Conservation (phyloP, 2,329 filamentous ascomycete genomes). For the Penicillium sp. region DNA sequence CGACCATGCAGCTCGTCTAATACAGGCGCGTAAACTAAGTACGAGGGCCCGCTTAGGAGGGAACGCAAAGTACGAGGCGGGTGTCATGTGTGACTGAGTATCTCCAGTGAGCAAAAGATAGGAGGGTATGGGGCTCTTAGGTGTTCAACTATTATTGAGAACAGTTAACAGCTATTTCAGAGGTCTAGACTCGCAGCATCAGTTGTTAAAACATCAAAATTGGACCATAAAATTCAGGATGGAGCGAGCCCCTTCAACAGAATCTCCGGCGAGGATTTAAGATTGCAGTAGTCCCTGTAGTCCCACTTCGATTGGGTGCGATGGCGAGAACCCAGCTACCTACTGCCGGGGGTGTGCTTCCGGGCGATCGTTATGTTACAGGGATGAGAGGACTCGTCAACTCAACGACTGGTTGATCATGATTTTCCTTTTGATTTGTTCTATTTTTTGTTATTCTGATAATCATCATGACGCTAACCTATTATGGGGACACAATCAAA, state of each 20-base stretch:
- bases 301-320: background rate
- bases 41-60: background rate
- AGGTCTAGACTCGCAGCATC: background rate
- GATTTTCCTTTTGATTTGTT: background rate
- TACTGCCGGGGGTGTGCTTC: constrained; percentile 10
- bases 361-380: constrained; percentile 16
- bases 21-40: background rate
- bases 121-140: background rate
- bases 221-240: too few relatives aligned
- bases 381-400: constrained; percentile 12
- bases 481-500: background rate
- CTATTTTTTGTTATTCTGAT: background rate
- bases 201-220: background rate
- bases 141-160: background rate
- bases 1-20: constrained; percentile 11
- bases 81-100: background rate
- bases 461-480: background rate
- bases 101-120: background rate
- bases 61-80: background rate
- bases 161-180: background rate
- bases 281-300: constrained; percentile 12
- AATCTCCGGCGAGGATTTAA: background rate
- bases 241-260: background rate
- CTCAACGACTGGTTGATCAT: constrained; percentile 5
- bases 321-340: constrained; percentile 8